A percentile compares a stretch with the other conserved stretches of the same genome.
Evolutionary conservation across 176 grass and related monocot species (phyloP).

Genomic region (Musa acuminata): DNA sequence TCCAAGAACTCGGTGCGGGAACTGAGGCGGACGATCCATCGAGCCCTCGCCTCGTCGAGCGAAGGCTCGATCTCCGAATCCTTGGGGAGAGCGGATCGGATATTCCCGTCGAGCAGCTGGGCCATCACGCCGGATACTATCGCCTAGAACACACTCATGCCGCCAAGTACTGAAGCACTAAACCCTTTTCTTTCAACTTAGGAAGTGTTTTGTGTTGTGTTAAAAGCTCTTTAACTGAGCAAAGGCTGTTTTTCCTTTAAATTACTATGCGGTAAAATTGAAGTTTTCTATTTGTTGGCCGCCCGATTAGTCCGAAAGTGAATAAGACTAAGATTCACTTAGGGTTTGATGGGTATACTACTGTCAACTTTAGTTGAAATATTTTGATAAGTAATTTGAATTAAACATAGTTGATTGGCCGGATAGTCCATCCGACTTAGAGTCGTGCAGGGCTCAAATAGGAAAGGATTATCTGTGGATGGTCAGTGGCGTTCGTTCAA

Average conservation of each 20-base stretch:
- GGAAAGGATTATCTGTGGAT: too few relatives aligned
- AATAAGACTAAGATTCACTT: too few relatives aligned
- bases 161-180: slow-evolving; percentile 23
- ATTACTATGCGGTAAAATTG: background rate
- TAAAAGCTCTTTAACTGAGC: background rate
- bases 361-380: too few relatives aligned
- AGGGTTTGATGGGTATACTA: too few relatives aligned
- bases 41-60: slow-evolving; percentile 31
- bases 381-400: too few relatives aligned
- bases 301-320: too few relatives aligned
- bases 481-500: too few relatives aligned
- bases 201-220: background rate
- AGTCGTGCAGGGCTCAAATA: too few relatives aligned
- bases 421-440: too few relatives aligned
- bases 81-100: slow-evolving; percentile 29
- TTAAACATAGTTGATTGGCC: too few relatives aligned
- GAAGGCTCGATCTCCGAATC: slow-evolving; percentile 25
- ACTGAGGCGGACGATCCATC: background rate
- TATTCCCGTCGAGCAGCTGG: slow-evolving; percentile 31
- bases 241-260: background rate
- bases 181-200: slow-evolving; percentile 1
- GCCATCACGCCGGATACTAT: slow-evolving; percentile 48
- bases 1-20: slow-evolving; percentile 13
- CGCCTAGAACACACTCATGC: slow-evolving; percentile 34
- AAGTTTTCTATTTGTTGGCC: background rate